phyloP scores from a whole-genome alignment of 495 filamentous ascomycete genomes.

The Lentithecium fluviatile region DNA sequence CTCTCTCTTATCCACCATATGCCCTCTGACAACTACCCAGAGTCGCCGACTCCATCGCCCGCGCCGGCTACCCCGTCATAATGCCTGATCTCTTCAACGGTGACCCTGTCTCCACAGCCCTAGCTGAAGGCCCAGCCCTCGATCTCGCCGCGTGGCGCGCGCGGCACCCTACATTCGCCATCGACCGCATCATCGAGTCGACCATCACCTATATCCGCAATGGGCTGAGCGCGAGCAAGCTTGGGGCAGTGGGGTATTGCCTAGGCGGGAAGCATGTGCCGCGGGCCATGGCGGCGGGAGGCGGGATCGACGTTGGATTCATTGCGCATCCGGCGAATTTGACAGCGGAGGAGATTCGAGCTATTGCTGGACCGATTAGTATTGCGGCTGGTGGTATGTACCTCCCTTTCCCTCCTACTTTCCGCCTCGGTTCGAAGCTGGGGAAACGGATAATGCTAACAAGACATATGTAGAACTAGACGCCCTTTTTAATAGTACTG shows the following conservation, averaged over 20 bases:
- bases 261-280: constrained; percentile 27
- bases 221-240: constrained; percentile 7
- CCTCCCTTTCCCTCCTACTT: no score
- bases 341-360: constrained; percentile 11
- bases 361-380: constrained; percentile 23
- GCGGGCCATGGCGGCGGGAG: constrained; percentile 13
- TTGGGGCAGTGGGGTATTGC: constrained; percentile 22
- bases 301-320: constrained; percentile 24
- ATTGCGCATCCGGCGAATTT: constrained; percentile 25
- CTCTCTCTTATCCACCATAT: no score
- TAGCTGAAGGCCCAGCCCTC: background rate
- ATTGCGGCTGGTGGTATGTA: constrained; percentile 27
- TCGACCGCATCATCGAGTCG: constrained; percentile 13
- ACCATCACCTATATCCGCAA: constrained; percentile 17
- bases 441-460: no score
- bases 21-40: no score
- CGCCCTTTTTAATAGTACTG: constrained; percentile 12
- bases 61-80: constrained; percentile 11
- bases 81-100: constrained; percentile 28
- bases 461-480: no score
- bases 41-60: constrained; percentile 25
- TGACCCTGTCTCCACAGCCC: constrained; percentile 5
- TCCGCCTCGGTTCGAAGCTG: no score
- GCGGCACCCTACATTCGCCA: constrained; percentile 7
- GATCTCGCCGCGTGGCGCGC: constrained; percentile 15